A percentile compares a stretch with the other conserved stretches of the same genome.
Evolutionary conservation across 495 filamentous ascomycete species (phyloP).

Genomic region (Xylaria palmicola): DNA sequence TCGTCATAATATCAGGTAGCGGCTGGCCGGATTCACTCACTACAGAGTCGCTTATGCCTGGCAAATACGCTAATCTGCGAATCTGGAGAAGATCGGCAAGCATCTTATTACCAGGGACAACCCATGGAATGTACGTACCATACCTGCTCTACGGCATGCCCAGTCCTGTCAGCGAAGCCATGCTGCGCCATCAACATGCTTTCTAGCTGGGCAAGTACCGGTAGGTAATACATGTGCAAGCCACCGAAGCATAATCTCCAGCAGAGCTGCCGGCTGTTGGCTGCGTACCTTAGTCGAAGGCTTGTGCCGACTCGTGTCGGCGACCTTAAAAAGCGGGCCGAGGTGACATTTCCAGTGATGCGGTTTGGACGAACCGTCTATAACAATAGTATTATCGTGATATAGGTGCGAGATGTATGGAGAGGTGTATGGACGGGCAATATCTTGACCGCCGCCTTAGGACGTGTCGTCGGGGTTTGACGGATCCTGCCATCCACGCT

Average conservation of each 20-base stretch:
- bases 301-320: neutral
- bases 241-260: neutral
- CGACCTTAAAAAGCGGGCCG: neutral
- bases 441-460: conserved; percentile 8
- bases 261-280: neutral
- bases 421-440: no score
- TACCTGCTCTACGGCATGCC: no score
- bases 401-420: no score
- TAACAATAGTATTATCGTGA: neutral
- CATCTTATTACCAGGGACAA: neutral
- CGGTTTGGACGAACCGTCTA: neutral
- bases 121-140: neutral
- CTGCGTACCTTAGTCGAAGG: neutral
- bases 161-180: conserved; percentile 3
- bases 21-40: neutral
- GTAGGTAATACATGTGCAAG: conserved; percentile 9
- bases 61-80: neutral
- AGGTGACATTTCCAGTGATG: neutral
- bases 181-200: neutral
- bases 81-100: conserved; percentile 7
- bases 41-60: neutral
- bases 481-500: neutral
- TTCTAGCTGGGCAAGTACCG: conserved; percentile 1
- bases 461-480: neutral
- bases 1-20: conserved; percentile 1